Base-by-base conservation (phyloP, 2,329 filamentous ascomycete genomes). In the Beauveria sp. region DNA sequence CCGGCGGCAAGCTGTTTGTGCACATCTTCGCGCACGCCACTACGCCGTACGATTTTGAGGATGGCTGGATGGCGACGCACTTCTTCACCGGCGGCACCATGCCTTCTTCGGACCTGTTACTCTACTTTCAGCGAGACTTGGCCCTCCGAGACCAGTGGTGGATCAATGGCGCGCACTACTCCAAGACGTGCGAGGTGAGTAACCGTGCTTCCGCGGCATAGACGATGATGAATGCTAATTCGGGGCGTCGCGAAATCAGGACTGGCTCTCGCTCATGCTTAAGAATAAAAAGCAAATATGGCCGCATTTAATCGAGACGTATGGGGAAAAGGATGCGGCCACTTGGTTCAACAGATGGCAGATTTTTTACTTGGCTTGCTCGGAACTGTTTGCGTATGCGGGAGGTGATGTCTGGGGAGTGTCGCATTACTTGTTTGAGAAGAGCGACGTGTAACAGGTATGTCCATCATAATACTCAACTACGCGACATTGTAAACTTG, bases 31-130 rank as follows among this genome's bases (percentile, higher is more conserved):
- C 79, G 42, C 86, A 90, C 72, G 80, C 78, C 66, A 80, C 78
- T 12, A 87, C 83, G 16, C 86, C 87, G 0, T 90, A 90, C 69
- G 86, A 89, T 69, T 90, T 85, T 66, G 86, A 89, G 64, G 80
- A 82, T 54, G 87, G 87, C 40, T 90, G 87, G 88, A 90, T 90
- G 87, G 88, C 86, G 56, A 83, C 82, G 64, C 80, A 89, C 69
- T 90, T 90, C 77, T 90, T 90, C 74, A 88, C 86, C 0, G 88
- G 87, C 14, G 88, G 88, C 2, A 89, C 86, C 7, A 90, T 90
- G 88, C 85, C 84, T 3, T 85, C 80, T 48, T 81, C 85, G 0
- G 88, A 90, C 70, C 72, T 90, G 60, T 71, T 90, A 63, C 76
- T 87, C 46, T 89, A 82, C 69, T 90, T 89, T 69, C 87, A 90